Percentiles rank a stretch among this genome's conserved stretches.
phyloP scores from a whole-genome alignment of 2,329 filamentous ascomycete genomes.

The Ceratocystis diversiconidia region DNA sequence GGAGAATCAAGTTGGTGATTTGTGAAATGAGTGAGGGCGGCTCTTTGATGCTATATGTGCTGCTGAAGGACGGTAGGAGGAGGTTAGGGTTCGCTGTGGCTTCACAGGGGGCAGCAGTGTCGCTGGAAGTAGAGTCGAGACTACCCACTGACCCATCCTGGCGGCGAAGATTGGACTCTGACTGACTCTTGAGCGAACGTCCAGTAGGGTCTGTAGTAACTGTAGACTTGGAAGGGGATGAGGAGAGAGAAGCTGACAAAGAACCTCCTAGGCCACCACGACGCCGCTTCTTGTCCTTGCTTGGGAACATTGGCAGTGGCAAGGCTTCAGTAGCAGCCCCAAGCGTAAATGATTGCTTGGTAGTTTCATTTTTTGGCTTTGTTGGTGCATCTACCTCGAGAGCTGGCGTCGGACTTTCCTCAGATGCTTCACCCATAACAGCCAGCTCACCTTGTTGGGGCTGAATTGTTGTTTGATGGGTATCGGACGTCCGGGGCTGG shows the following conservation, averaged over 20 bases:
- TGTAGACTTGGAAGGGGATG: constrained; percentile 24
- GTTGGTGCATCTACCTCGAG: neutral
- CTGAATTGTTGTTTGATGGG: neutral
- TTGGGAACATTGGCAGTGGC: neutral
- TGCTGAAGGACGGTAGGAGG: constrained; percentile 53
- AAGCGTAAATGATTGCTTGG: neutral
- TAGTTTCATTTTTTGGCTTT: neutral
- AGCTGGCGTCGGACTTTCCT: constrained; percentile 39
- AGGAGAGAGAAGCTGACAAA: constrained; percentile 25
- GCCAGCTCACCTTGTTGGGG: constrained; percentile 38
- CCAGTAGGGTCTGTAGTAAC: constrained; percentile 21
- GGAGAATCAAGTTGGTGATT: constrained; percentile 43
- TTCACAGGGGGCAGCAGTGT: neutral
- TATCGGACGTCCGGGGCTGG: constrained; percentile 29
- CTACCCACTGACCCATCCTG: neutral
- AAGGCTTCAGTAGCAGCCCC: neutral
- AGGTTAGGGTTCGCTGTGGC: constrained; percentile 39
- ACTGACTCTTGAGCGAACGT: constrained; percentile 12
- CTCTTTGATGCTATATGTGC: constrained; percentile 52
- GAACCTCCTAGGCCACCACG: neutral
- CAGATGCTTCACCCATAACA: constrained; percentile 41
- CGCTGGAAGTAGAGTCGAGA: constrained; percentile 5
- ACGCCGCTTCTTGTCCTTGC: constrained; percentile 8
- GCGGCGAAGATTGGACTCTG: constrained; percentile 4
- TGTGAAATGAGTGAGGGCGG: constrained; percentile 58